phyloP scores from a whole-genome alignment of 2,329 filamentous ascomycete species.

The Botryotinia narcissicola region DNA sequence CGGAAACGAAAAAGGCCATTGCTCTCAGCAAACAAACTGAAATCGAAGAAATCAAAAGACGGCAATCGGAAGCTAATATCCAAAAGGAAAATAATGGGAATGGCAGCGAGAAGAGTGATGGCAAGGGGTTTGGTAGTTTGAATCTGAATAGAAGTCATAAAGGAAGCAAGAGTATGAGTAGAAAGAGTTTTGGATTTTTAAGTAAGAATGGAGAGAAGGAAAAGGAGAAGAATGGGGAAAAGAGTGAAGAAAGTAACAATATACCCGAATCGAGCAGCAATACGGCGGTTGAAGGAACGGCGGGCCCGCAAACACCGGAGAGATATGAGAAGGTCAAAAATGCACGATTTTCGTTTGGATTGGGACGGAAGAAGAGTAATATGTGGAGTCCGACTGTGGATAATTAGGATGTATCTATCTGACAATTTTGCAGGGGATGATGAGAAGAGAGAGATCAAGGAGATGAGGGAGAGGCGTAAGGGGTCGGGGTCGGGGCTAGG shows the following conservation, averaged over 20 bases:
- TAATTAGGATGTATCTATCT: constrained; percentile 15
- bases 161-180: constrained; percentile 73
- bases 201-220: constrained; percentile 39
- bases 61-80: constrained; percentile 7
- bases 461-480: constrained; percentile 12
- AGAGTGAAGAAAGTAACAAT: constrained; percentile 16
- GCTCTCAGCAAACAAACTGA: constrained; percentile 16
- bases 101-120: constrained; percentile 26
- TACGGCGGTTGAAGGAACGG: constrained; percentile 33
- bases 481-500: not conserved
- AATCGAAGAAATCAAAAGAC: not conserved
- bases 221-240: constrained; percentile 15
- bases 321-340: constrained; percentile 53
- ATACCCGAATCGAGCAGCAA: constrained; percentile 19
- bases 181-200: constrained; percentile 69
- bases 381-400: constrained; percentile 38
- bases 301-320: constrained; percentile 34
- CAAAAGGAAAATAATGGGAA: constrained; percentile 22
- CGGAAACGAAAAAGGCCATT: constrained; percentile 12
- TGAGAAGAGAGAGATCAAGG: constrained; percentile 24
- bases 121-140: constrained; percentile 40
- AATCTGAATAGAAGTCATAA: constrained; percentile 56
- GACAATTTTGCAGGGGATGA: constrained; percentile 43
- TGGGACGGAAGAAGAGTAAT: constrained; percentile 68
- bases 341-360: constrained; percentile 63